These are phyloP conservation scores for Tetraselmis chui DNA, from an alignment of 139 green algal genomes.

Conservation along the genomic window DNA sequence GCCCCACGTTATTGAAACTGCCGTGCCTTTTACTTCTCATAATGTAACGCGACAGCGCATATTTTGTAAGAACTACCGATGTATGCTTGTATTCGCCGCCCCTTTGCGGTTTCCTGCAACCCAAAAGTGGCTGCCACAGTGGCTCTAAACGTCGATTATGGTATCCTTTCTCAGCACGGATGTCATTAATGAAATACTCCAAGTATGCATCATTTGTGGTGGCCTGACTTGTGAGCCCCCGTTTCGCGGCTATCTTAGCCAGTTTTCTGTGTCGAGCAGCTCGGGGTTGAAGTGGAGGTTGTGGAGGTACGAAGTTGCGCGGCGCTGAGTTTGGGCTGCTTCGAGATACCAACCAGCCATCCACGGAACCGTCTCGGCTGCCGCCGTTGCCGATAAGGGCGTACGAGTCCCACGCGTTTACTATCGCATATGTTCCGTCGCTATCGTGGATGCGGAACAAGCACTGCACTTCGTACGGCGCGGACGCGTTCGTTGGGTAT, in stretches of 20 bases:
- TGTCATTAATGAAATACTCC: too few species aligned
- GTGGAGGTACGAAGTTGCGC: not conserved
- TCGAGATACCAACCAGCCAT: not conserved
- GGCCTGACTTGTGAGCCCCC: too few species aligned
- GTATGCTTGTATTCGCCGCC: too few species aligned
- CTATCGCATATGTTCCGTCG: not conserved
- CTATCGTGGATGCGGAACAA: not conserved
- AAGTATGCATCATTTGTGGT: too few species aligned
- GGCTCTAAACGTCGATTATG: too few species aligned
- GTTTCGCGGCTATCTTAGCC: not conserved
- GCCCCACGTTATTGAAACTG: too few species aligned
- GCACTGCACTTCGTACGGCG: not conserved
- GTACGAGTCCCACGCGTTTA: not conserved
- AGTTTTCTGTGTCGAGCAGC: not conserved
- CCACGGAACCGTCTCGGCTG: not conserved
- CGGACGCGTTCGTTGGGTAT: not conserved
- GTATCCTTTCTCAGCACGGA: too few species aligned
- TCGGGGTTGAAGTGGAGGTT: not conserved
- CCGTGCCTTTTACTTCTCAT: too few species aligned
- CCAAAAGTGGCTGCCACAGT: too few species aligned
- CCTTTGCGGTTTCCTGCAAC: too few species aligned
- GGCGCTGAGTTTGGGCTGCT: not conserved
- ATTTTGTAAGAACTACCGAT: too few species aligned
- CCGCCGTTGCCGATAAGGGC: not conserved
- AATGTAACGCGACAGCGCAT: too few species aligned